Base-by-base conservation (phyloP, 2,329 filamentous ascomycete species). In the Harringtonia aguacate region DNA sequence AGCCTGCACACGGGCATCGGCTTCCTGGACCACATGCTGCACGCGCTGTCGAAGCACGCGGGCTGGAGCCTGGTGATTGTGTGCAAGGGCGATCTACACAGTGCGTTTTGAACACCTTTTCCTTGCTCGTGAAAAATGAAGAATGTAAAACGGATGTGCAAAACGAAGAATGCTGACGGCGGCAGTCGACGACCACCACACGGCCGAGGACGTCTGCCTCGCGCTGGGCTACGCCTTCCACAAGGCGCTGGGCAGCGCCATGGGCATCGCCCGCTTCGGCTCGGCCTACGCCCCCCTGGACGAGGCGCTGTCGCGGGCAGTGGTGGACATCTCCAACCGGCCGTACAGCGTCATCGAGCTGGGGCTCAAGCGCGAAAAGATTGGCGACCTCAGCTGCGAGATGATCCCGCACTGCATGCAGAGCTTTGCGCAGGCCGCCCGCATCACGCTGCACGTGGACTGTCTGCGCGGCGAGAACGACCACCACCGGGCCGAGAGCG, bases 1-100 rank as follows among this genome's bases (percentile, higher is more conserved):
- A 79, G 79, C 58, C 74, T 97, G 53, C 81, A 86, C 72, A 95
- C 90, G 0, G 92, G 92, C 52, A 94, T 98, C 63, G 92, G 92
- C 47, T 98, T 98, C 66, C 73, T 98, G 45, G 92, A 98, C 68
- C 92, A 98, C 71, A 97, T 98, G 90, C 75, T 97, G 41, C 92
- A 98, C 65, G 92, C 92, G 7, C 75, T 97, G 44, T 86, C 92
- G 41, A 97, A 98, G 67, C 92, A 98, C 66, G 81, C 85, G 7
- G 90, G 92, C 50, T 97, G 90, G 92, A 92, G 84, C 68, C 66
- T 98, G 55, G 79, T 79, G 28, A 70, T 98, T 46, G 72, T 79
- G 51, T 94, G 87, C 64, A 77, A 83, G 61, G 92, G 92, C 44
- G 92, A 98, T 66, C 68, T 97, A 43, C 85, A 94, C 70, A 95